These are phyloP conservation scores for Lepidopterella palustris DNA, from an alignment of 495 filamentous ascomycete species.

Conservation along the genomic window DNA sequence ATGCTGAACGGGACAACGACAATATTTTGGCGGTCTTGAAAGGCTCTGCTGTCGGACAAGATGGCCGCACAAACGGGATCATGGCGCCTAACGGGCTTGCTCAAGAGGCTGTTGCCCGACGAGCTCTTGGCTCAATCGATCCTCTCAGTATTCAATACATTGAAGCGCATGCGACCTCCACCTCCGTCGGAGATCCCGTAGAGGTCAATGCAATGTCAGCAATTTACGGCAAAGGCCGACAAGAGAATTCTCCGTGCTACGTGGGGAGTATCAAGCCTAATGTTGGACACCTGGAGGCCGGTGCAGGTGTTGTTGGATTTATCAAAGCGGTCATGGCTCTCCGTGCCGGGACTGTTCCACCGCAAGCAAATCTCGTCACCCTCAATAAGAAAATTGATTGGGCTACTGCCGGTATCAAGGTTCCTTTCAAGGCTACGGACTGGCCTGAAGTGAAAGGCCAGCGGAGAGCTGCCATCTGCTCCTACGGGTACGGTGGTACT, in stretches of 20 bases:
- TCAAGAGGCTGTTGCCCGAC: constrained; percentile 16
- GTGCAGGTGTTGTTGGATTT: constrained; percentile 39
- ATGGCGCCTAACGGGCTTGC: constrained; percentile 18
- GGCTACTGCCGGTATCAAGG: constrained; percentile 18
- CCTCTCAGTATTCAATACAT: constrained; percentile 35
- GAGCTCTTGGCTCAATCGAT: constrained; percentile 19
- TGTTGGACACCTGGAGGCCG: constrained; percentile 44
- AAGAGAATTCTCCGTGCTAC: constrained; percentile 10
- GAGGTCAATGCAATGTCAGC: constrained; percentile 35
- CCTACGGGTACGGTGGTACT: constrained; percentile 43
- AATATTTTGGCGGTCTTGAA: constrained; percentile 16
- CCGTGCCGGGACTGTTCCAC: constrained; percentile 32
- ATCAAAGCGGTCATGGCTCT: constrained; percentile 39
- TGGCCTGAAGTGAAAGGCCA: constrained; percentile 20
- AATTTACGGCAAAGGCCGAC: constrained; percentile 26
- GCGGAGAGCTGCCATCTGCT: constrained; percentile 38
- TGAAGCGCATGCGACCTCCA: constrained; percentile 45
- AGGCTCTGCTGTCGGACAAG: constrained; percentile 13
- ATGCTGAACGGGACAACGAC: constrained; percentile 14
- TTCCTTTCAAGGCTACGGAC: constrained; percentile 14
- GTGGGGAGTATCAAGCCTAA: constrained; percentile 42
- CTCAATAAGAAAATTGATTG: constrained; percentile 37
- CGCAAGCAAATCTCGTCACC: constrained; percentile 33
- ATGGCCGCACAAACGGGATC: constrained; percentile 21
- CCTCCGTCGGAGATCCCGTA: constrained; percentile 40